These are phyloP conservation scores for Cercospora sojina DNA, from an alignment of 2,329 filamentous ascomycete genomes.

Conservation along the genomic window DNA sequence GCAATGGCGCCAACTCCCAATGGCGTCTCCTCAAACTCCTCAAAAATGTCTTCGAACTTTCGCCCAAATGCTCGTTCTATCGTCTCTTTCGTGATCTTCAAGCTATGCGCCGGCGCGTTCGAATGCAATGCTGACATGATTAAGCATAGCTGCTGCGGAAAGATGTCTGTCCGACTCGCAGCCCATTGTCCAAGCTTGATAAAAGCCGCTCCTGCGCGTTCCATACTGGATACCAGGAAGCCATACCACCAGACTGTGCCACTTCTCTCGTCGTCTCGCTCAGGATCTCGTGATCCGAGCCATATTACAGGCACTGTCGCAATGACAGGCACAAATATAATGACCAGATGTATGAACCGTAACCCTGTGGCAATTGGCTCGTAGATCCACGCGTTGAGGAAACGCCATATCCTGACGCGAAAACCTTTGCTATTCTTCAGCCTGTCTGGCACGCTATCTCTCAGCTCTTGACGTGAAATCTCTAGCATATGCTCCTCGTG, in stretches of 20 bases:
- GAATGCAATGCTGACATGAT: conserved; percentile 96
- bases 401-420: conserved; percentile 61
- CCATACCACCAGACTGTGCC: conserved; percentile 94
- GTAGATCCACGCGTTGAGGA: conserved; percentile 68
- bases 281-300: conserved; percentile 64
- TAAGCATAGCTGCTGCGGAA: conserved; percentile 85
- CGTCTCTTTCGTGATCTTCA: conserved; percentile 74
- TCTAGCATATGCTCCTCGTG: conserved; percentile 85
- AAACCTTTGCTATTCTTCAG: conserved; percentile 60
- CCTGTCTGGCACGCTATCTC: conserved; percentile 64
- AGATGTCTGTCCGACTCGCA: conserved; percentile 92
- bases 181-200: conserved; percentile 99
- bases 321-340: conserved; percentile 91
- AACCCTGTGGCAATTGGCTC: conserved; percentile 85
- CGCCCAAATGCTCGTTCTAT: conserved; percentile 80
- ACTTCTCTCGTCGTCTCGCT: conserved; percentile 69
- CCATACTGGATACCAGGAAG: conserved; percentile 85
- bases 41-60: conserved; percentile 85
- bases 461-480: conserved; percentile 73
- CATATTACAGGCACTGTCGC: conserved; percentile 75
- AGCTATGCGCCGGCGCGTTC: conserved; percentile 85
- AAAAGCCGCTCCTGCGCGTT: conserved; percentile 88
- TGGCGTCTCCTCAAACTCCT: conserved; percentile 87
- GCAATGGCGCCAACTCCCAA: conserved; percentile 94
- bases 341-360: conserved; percentile 80